These are phyloP conservation scores for Furcasterigmium sp. DNA, from an alignment of 2,329 filamentous ascomycete genomes.

Conservation along the genomic window DNA sequence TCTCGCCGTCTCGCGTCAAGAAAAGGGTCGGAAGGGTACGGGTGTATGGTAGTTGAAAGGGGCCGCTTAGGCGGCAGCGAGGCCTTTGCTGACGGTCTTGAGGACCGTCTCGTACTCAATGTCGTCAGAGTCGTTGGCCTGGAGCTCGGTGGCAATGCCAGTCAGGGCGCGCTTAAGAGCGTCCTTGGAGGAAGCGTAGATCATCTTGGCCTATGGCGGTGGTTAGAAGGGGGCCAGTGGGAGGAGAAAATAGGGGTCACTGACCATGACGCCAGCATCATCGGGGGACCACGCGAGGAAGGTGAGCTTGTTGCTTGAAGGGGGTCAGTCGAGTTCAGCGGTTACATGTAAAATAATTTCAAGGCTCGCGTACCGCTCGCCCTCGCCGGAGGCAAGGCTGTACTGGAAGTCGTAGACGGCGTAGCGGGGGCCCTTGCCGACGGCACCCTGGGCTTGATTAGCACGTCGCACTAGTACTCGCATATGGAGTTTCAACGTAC, in stretches of 20 bases:
- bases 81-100: constrained; percentile 59
- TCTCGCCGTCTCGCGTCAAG: constrained; percentile 9
- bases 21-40: constrained; percentile 6
- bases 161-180: constrained; percentile 75
- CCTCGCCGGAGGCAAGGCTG: constrained; percentile 65
- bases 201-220: constrained; percentile 70
- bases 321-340: background rate
- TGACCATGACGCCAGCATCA: constrained; percentile 72
- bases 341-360: background rate
- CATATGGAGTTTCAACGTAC: constrained; percentile 38
- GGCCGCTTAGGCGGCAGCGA: constrained; percentile 26
- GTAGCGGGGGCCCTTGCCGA: constrained; percentile 70
- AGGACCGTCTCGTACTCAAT: constrained; percentile 73
- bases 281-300: constrained; percentile 79
- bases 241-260: constrained; percentile 21
- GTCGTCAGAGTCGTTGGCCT: constrained; percentile 80
- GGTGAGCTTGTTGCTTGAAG: constrained; percentile 65
- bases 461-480: background rate
- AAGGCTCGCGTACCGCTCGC: constrained; percentile 51
- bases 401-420: constrained; percentile 85
- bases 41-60: constrained; percentile 5
- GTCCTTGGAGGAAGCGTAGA: constrained; percentile 86
- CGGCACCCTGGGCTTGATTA: constrained; percentile 39
- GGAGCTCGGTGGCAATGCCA: constrained; percentile 70
- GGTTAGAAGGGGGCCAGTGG: constrained; percentile 4